Conservation (phyloP, 495 filamentous ascomycete genomes). For the Talaromyces proteolyticus region DNA sequence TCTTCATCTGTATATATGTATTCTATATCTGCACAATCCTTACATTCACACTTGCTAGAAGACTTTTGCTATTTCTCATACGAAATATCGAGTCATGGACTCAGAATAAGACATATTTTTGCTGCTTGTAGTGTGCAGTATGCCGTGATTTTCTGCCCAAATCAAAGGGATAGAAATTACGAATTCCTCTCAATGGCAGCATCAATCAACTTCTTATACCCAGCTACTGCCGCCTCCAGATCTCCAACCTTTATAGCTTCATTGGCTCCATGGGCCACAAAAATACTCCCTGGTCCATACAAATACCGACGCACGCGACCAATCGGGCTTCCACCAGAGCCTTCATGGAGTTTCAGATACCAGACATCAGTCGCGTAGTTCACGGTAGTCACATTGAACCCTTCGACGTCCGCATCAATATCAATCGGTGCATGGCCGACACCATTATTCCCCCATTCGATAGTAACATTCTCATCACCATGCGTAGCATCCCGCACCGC, state of each 20-base stretch:
- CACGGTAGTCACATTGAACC: slow-evolving; percentile 71
- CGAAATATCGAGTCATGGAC: too few relatives aligned
- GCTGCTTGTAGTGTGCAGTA: too few relatives aligned
- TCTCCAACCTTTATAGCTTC: slow-evolving; percentile 70
- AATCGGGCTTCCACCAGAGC: slow-evolving; percentile 2
- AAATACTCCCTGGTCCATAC: slow-evolving; percentile 83
- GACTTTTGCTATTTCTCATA: too few relatives aligned
- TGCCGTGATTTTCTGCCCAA: too few relatives aligned
- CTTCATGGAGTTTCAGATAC: slow-evolving; percentile 47
- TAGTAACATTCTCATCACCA: slow-evolving; percentile 51
- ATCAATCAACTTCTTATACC: slow-evolving; percentile 64
- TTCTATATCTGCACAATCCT: too few relatives aligned
- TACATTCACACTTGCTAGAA: too few relatives aligned
- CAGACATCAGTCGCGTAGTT: slow-evolving; percentile 95
- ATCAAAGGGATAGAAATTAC: background rate
- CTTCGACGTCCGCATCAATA: slow-evolving; percentile 73
- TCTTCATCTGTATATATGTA: background rate
- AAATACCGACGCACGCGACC: slow-evolving; percentile 69
- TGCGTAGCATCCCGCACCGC: slow-evolving; percentile 56
- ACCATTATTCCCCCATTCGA: slow-evolving; percentile 41
- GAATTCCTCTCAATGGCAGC: slow-evolving; percentile 44
- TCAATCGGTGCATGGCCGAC: slow-evolving; percentile 69
- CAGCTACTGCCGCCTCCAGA: slow-evolving; percentile 61
- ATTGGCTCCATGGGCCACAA: slow-evolving; percentile 82
- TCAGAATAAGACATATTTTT: too few relatives aligned